These are phyloP conservation scores for Scedosporium dehoogii DNA, from an alignment of 2,329 filamentous ascomycete genomes.

Conservation along the genomic window DNA sequence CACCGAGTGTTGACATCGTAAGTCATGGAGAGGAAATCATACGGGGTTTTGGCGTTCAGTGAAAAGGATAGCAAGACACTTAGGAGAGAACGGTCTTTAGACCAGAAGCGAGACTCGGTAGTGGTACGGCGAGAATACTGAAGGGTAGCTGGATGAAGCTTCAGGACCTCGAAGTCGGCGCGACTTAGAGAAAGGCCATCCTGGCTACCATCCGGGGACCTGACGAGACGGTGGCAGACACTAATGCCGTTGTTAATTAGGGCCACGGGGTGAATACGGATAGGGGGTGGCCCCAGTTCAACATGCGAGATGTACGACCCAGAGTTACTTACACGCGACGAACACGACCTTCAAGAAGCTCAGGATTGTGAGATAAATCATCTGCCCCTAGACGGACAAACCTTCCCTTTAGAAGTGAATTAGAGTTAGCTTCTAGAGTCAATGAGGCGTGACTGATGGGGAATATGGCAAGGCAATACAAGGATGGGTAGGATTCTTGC, in stretches of 20 bases:
- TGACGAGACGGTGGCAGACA: conserved; percentile 25
- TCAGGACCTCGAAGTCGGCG: conserved; percentile 23
- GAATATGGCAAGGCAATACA: neutral
- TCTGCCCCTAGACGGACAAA: conserved; percentile 14
- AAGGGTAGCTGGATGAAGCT: conserved; percentile 28
- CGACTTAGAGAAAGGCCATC: conserved; percentile 26
- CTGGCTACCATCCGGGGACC: conserved; percentile 19
- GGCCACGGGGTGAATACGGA: neutral
- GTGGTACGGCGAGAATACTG: conserved; percentile 28
- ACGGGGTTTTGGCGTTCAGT: conserved; percentile 31
- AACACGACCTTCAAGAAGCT: conserved; percentile 23
- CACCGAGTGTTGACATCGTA: conserved; percentile 28
- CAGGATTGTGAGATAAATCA: conserved; percentile 11
- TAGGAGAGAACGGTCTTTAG: conserved; percentile 24
- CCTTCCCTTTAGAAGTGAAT: conserved; percentile 12
- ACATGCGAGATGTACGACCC: accelerated
- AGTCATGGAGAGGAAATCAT: conserved; percentile 36
- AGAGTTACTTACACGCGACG: conserved; percentile 21
- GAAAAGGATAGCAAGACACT: conserved; percentile 35
- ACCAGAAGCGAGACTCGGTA: conserved; percentile 30
- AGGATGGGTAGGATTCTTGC: conserved; percentile 1
- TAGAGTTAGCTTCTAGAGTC: neutral
- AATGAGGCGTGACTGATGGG: too few relatives aligned
- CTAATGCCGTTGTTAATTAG: conserved; percentile 10
- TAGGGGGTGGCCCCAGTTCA: neutral